Percentiles rank a stretch among this genome's conserved stretches.
These are phyloP conservation scores for Neurospora africana DNA, from an alignment of 495 filamentous ascomycete species.

Conservation along the genomic window DNA sequence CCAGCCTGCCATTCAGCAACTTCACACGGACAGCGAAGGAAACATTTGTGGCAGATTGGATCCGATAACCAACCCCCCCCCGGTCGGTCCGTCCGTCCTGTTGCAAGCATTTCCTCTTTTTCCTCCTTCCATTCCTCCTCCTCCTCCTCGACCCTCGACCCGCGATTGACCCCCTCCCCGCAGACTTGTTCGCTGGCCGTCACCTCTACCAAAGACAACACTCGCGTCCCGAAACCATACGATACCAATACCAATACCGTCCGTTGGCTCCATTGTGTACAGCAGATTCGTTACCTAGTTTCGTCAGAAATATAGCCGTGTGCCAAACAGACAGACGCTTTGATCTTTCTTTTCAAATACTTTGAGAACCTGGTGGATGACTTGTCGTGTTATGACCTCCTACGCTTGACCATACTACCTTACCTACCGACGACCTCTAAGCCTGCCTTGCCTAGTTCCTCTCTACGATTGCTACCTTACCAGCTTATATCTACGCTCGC, in stretches of 20 bases:
- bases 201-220: neutral
- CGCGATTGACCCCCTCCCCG: neutral
- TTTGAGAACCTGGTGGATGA: neutral
- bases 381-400: neutral
- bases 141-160: neutral
- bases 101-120: neutral
- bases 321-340: neutral
- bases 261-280: neutral
- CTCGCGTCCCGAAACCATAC: neutral
- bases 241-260: neutral
- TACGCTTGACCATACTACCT: neutral
- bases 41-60: neutral
- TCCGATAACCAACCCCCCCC: neutral
- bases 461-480: neutral
- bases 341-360: neutral
- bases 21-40: neutral
- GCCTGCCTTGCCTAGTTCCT: neutral
- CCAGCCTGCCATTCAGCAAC: neutral
- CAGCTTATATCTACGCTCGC: neutral
- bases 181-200: neutral
- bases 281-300: neutral
- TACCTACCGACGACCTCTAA: neutral
- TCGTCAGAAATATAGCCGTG: neutral
- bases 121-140: neutral
- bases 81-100: neutral